A percentile compares a stretch with the other conserved stretches of the same genome.
These are phyloP conservation scores for Platismatia glauca DNA, from an alignment of 495 filamentous ascomycete species.

Conservation along the genomic window DNA sequence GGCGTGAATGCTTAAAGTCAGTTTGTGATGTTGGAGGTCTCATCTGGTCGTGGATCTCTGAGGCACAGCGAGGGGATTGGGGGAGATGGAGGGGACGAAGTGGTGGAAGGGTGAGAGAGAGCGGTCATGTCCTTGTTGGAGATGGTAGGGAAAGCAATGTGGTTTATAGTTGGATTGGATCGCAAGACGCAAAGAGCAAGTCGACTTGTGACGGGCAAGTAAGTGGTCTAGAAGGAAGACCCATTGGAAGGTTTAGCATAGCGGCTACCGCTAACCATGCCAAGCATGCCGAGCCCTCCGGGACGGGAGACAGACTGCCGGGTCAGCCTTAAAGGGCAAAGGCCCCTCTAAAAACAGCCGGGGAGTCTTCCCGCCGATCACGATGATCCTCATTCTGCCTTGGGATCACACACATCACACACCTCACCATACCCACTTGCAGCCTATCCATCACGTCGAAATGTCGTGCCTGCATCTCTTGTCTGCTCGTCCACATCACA, in stretches of 20 bases:
- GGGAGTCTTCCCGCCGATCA: not conserved
- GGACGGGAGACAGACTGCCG: conserved; percentile 1
- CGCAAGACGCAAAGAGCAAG: conserved; percentile 3
- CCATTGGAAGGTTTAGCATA: not conserved
- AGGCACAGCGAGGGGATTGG: not conserved
- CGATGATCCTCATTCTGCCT: not conserved
- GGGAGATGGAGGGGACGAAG: not conserved
- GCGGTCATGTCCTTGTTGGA: not conserved
- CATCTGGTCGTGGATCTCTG: not conserved
- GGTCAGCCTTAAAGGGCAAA: conserved; percentile 2
- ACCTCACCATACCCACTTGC: not conserved
- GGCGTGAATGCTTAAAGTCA: not conserved
- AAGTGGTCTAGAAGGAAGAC: not conserved
- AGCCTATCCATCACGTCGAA: not conserved
- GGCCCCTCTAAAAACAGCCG: not conserved
- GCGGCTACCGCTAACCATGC: not conserved
- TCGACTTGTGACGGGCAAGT: too few species aligned
- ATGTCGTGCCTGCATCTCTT: not conserved
- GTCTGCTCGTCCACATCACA: not conserved
- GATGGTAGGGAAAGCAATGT: not conserved
- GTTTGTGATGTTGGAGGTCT: not conserved
- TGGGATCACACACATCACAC: not conserved
- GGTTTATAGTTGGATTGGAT: conserved; percentile 2
- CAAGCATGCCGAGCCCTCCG: not conserved
- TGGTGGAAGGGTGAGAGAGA: not conserved